Evolutionary conservation across 177 flowering plant species (phyloP).

Genomic region (Telopea speciosissima): DNA sequence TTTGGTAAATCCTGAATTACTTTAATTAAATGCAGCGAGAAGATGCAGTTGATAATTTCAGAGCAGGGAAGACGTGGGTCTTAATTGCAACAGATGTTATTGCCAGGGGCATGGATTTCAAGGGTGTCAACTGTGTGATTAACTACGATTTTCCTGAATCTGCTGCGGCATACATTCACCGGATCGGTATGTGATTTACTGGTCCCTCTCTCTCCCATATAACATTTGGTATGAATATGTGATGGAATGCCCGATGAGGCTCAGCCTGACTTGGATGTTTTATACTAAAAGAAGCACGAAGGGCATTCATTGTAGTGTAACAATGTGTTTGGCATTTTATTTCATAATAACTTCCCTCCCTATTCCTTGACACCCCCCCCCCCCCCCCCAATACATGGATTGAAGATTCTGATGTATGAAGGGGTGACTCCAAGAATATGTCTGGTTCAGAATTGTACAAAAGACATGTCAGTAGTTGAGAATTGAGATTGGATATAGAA

Average conservation of each 20-base stretch:
- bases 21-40: constrained; percentile 50
- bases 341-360: too few species aligned
- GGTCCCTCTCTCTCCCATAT: too few species aligned
- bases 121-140: constrained; percentile 93
- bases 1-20: background rate
- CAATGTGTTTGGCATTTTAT: background rate
- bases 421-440: background rate
- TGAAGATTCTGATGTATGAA: too few species aligned
- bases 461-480: background rate
- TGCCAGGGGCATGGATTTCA: constrained; percentile 99
- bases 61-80: constrained; percentile 95
- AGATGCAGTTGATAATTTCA: constrained; percentile 76
- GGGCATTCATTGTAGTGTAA: background rate
- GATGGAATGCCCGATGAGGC: background rate
- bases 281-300: background rate
- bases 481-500: too few species aligned
- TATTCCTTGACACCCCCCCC: too few species aligned
- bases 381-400: too few species aligned
- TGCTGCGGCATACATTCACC: constrained; percentile 80
- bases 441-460: background rate
- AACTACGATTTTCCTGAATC: constrained; percentile 97
- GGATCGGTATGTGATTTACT: constrained; percentile 64
- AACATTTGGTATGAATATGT: background rate
- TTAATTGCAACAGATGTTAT: constrained; percentile 94
- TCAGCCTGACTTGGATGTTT: background rate